Evolutionary conservation across 306 rosid genomes (phyloP), one percentile per base, ranked within the genome.

Genomic region (Psophocarpus tetragonolobus): DNA sequence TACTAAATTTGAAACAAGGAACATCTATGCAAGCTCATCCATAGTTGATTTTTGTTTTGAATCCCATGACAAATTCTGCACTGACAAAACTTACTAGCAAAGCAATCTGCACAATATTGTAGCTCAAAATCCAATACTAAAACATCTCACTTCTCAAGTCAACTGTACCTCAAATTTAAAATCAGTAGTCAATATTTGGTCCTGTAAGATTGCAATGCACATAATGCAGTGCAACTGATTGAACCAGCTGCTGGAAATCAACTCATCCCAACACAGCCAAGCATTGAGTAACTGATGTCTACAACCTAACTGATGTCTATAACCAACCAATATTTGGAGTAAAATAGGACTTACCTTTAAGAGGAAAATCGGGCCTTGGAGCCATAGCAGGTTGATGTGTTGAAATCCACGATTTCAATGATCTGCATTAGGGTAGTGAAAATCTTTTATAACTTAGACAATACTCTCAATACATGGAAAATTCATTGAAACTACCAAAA

Each of bases 351-450:
- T 48, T 65, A 90, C 98, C 96, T 92, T 83, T 95, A 30, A 87
- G 86, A 76, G 93, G 92, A 87, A 87, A 80, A 79, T 92, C 97
- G 67, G 58, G 81, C 73, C 82, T 91, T 53, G 97, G 91, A 82
- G 93, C 80, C 67, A 87, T 42, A 1, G 87, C 85, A 26, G 91
- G 88, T 33, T 26, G 92, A 74, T 91, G 97, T 15, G 81, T 18
- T 27, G 89, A 80, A 80, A 92, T 89, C 97, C 96, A 92, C 3
- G 92, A 82, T 80, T 85, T 88, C 89, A 92, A 87, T 32, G 93
- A 82, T 77, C 98, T 92, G 93, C 79, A 88, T 23, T 17, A 65
- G 73, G 74, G 76, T 41, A 54, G 47, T 15, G 54, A 80, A 74
- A 80, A 74, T 82, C 73, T 63, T 85, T 79, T 33, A 80, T 7